Conservation (phyloP, 2,329 filamentous ascomycete genomes). For the Pseudogymnoascus pannorum region DNA sequence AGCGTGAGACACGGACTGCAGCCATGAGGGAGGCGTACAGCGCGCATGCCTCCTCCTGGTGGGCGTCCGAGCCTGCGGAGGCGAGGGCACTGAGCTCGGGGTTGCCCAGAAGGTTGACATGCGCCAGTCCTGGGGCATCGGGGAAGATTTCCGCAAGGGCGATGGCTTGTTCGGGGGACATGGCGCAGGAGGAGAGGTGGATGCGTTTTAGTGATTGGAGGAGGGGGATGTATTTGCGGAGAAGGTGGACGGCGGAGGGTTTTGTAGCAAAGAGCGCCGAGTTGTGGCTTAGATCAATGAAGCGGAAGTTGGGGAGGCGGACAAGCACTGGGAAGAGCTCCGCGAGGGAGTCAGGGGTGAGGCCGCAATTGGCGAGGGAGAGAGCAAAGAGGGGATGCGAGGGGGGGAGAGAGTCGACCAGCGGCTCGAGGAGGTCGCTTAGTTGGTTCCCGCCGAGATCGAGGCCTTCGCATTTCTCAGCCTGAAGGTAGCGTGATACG, state of each 20-base stretch:
- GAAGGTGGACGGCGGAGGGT: constrained; percentile 64
- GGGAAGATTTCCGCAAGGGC: constrained; percentile 84
- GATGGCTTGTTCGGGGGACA: constrained; percentile 83
- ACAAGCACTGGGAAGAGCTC: constrained; percentile 67
- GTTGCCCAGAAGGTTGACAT: constrained; percentile 83
- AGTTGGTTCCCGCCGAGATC: constrained; percentile 83
- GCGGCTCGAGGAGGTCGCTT: constrained; percentile 44
- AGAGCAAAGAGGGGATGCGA: constrained; percentile 66
- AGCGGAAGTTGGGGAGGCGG: constrained; percentile 66
- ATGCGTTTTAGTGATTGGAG: constrained; percentile 72
- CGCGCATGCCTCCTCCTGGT: constrained; percentile 88
- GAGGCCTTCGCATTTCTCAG: constrained; percentile 74
- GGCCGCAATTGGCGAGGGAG: constrained; percentile 77
- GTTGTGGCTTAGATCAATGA: constrained; percentile 90
- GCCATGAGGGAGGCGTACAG: constrained; percentile 87
- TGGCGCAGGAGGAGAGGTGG: constrained; percentile 75
- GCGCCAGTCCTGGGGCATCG: constrained; percentile 72
- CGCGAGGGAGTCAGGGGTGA: constrained; percentile 65
- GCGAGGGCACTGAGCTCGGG: constrained; percentile 62
- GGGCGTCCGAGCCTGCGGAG: constrained; percentile 66
- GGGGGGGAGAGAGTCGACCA: constrained; percentile 45
- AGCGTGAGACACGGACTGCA: constrained; percentile 74
- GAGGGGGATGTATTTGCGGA: constrained; percentile 75
- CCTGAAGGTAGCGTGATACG: constrained; percentile 67
- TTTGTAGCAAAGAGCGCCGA: constrained; percentile 66